phyloP scores from a whole-genome alignment of 495 filamentous ascomycete genomes.

The Xylaria palmicola region DNA sequence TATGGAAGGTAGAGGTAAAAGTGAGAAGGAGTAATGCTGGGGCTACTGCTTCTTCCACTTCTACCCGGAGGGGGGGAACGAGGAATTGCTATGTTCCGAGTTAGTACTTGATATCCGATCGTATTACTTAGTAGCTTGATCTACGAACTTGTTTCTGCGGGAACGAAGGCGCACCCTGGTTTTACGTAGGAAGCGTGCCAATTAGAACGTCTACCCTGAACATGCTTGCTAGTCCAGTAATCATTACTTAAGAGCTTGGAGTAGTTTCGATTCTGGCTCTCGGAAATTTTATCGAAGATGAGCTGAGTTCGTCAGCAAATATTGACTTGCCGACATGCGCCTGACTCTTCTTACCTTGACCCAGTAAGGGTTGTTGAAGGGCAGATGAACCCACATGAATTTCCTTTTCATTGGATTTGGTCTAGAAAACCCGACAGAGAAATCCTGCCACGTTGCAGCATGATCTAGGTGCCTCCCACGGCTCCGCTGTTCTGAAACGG shows the following conservation, averaged over 20 bases:
- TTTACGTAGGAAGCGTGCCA: constrained; percentile 48
- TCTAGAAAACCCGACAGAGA: constrained; percentile 39
- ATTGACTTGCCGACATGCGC: neutral
- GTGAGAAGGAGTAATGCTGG: constrained; percentile 40
- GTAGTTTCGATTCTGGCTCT: constrained; percentile 35
- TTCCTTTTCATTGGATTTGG: constrained; percentile 41
- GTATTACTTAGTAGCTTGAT: constrained; percentile 10
- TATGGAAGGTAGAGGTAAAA: constrained; percentile 51
- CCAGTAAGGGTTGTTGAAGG: constrained; percentile 66
- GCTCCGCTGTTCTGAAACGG: neutral
- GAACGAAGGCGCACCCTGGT: constrained; percentile 44
- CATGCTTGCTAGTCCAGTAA: constrained; percentile 46
- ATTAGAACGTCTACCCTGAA: constrained; percentile 45
- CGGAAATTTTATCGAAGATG: constrained; percentile 39
- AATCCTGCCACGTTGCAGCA: constrained; percentile 21
- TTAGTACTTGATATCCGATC: neutral
- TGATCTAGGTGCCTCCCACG: constrained; percentile 1
- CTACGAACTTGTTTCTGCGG: constrained; percentile 45
- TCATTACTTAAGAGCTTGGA: constrained; percentile 50
- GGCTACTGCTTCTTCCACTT: constrained; percentile 32
- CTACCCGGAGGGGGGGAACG: constrained; percentile 19
- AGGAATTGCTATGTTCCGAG: constrained; percentile 30
- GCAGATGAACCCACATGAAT: constrained; percentile 66
- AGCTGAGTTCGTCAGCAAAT: constrained; percentile 31
- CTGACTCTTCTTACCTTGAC: constrained; percentile 48